Base-by-base conservation (phyloP, 2,329 filamentous ascomycete genomes). In the Ophioceras dolichostomum region DNA sequence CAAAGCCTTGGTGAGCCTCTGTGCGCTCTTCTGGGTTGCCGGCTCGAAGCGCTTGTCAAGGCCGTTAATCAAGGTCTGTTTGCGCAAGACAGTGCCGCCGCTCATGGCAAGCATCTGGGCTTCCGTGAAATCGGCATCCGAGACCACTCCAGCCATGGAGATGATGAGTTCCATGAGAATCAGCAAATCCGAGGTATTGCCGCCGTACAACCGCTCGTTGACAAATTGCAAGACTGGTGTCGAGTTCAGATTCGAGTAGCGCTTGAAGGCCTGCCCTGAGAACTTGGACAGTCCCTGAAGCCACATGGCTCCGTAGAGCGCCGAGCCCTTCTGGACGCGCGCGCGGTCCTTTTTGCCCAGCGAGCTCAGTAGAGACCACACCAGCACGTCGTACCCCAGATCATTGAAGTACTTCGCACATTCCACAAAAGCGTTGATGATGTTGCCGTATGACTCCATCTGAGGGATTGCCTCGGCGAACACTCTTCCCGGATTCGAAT, bases 381-480 rank as follows among this genome's bases (percentile, higher is more conserved):
- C 83, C 32, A 98, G 67, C 22, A 94, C 84, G 56, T 98, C 91
- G 54, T 94, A 94, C 0, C 85, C 89, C 27, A 98, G 64, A 38
- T 84, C 79, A 2, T 89, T 94, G 48, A 96, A 95, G 55, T 95
- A 95, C 49, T 85, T 81, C 28, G 85, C 87, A 51, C 88, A 95
- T 54, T 95, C 87, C 12, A 96, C 88, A 43, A 98, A 85, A 5
- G 86, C 85, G 43, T 94, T 85, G 39, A 94, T 94, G 42, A 98
- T 71, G 53, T 96, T 98, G 53, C 83, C 83, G 55, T 98, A 98
- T 0, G 83, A 80, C 57, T 98, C 88, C 41, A 95, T 85, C 56
- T 95, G 88, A 43, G 79, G 79, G 40, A 98, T 76, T 6, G 88
- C 86, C 39, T 89, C 83, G 49, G 79, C 79, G 62, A 95, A 94